These are phyloP conservation scores for Alternaria arbusti DNA, from an alignment of 2,329 filamentous ascomycete species.

Conservation along the genomic window DNA sequence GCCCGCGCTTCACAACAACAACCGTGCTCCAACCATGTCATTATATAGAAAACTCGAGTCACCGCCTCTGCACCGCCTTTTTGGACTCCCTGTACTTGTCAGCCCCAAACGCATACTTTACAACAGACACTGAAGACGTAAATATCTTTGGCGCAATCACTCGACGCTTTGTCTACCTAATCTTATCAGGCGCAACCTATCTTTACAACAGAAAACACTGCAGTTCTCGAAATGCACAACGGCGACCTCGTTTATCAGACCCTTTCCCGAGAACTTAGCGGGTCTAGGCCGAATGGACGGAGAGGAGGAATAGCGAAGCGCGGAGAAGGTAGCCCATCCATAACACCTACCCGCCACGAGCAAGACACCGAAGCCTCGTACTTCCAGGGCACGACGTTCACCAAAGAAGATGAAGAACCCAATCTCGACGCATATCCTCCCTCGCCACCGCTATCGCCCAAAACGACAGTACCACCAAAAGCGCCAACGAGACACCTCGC, in stretches of 20 bases:
- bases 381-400: constrained; percentile 25
- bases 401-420: constrained; percentile 19
- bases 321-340: constrained; percentile 20
- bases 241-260: background rate
- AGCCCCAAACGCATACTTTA: background rate
- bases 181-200: background rate
- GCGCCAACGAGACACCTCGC: constrained; percentile 1
- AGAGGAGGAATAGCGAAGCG: constrained; percentile 38
- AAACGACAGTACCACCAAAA: constrained; percentile 10
- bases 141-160: background rate
- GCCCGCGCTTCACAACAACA: constrained; percentile 1
- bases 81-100: background rate
- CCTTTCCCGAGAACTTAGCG: constrained; percentile 26
- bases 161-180: background rate
- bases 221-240: background rate
- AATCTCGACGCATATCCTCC: constrained; percentile 10
- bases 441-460: constrained; percentile 23
- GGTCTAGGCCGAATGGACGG: constrained; percentile 29
- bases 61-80: background rate
- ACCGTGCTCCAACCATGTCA: background rate
- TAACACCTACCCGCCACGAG: constrained; percentile 10
- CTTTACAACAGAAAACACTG: background rate
- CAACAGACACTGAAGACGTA: background rate
- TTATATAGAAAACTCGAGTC: background rate
- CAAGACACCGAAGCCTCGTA: constrained; percentile 18